Conservation (phyloP, 169 alveolate species). For the Plasmodium gonderi region DNA sequence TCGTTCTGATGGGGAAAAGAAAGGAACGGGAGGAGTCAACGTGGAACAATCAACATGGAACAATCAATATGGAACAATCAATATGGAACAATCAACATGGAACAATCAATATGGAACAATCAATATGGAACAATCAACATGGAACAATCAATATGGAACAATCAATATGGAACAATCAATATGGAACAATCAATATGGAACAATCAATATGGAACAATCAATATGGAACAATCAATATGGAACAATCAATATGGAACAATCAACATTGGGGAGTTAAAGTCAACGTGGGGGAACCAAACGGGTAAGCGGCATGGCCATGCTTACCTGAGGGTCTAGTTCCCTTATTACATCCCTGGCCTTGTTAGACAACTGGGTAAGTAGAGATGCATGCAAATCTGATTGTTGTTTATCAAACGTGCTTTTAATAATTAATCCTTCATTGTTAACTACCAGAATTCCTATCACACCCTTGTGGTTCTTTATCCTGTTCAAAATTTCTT, state of each 20-base stretch:
- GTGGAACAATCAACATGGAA: neutral
- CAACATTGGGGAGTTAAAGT: too few species aligned
- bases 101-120: neutral
- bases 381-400: constrained; percentile 80
- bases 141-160: too few species aligned
- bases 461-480: constrained; percentile 94
- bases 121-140: neutral
- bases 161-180: neutral
- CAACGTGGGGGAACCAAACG: neutral
- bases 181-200: neutral
- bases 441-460: constrained; percentile 92
- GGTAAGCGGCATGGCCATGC: neutral
- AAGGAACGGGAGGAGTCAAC: neutral
- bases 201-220: neutral
- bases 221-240: neutral
- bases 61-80: neutral
- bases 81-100: neutral
- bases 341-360: constrained; percentile 89
- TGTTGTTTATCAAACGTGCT: constrained; percentile 83
- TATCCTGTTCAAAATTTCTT: constrained; percentile 94
- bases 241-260: neutral
- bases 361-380: constrained; percentile 86
- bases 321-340: constrained; percentile 86
- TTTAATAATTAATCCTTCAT: constrained; percentile 90
- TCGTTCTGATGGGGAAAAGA: constrained; percentile 86